Percentiles rank a stretch among this genome's conserved stretches.
These are phyloP conservation scores for Adenanthera pavonina DNA, from an alignment of 306 rosid species.

Conservation along the genomic window DNA sequence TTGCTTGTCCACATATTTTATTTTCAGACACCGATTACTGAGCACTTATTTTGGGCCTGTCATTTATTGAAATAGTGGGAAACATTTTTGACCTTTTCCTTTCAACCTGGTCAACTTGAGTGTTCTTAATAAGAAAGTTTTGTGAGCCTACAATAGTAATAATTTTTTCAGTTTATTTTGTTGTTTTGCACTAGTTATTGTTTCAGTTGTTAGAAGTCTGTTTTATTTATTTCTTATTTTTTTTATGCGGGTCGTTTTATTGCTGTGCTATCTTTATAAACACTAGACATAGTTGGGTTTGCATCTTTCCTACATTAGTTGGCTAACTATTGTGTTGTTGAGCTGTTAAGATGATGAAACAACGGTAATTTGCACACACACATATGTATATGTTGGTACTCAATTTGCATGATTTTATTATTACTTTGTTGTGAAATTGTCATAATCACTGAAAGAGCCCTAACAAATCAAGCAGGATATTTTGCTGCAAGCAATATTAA, in stretches of 20 bases:
- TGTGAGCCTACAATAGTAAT: background rate
- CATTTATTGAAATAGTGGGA: constrained; percentile 18
- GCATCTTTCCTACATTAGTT: background rate
- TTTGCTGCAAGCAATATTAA: background rate
- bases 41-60: constrained; percentile 8
- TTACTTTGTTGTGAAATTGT: background rate
- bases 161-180: constrained; percentile 15
- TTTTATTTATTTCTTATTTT: background rate
- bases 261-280: background rate
- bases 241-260: background rate
- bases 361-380: background rate
- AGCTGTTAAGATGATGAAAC: constrained; percentile 25
- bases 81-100: constrained; percentile 2
- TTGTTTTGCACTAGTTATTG: background rate
- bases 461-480: background rate
- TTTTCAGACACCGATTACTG: background rate
- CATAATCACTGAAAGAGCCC: background rate
- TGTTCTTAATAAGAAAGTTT: background rate
- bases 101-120: constrained; percentile 4
- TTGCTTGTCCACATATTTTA: constrained; percentile 25
- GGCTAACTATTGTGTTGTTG: background rate
- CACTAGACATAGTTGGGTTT: background rate
- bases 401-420: constrained; percentile 17
- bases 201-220: background rate
- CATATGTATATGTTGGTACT: no score